phyloP scores from a whole-genome alignment of 169 alveolate genomes.

The Plasmodium fragile region DNA sequence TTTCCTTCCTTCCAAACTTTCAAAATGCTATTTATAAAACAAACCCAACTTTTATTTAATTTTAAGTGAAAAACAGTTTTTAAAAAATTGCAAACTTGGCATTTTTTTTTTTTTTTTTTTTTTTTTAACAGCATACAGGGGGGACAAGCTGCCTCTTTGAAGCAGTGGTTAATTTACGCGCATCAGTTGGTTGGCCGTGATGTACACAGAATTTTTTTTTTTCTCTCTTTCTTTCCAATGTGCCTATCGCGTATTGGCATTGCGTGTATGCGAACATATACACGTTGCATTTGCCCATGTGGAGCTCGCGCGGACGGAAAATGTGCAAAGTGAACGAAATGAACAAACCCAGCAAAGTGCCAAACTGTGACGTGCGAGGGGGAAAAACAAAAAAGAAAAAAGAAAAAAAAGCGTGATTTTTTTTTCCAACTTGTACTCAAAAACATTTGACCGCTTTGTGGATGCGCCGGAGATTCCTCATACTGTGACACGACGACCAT shows the following conservation, averaged over 20 bases:
- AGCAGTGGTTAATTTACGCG: neutral
- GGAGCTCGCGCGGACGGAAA: too few species aligned
- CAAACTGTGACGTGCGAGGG: neutral
- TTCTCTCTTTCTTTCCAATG: neutral
- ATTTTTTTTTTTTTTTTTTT: too few species aligned
- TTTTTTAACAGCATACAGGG: neutral
- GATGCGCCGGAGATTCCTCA: neutral
- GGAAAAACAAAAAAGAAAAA: neutral
- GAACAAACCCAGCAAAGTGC: neutral
- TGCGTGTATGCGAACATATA: neutral
- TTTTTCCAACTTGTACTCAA: neutral
- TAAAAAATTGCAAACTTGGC: neutral
- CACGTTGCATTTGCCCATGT: neutral
- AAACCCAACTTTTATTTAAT: neutral
- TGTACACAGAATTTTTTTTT: neutral
- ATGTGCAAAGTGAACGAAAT: neutral
- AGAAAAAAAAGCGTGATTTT: neutral
- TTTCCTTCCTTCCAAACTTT: neutral
- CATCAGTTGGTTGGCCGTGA: neutral
- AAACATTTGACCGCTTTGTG: neutral
- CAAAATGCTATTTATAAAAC: neutral
- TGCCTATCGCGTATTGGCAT: neutral
- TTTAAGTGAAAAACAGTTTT: neutral
- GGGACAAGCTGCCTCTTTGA: neutral
- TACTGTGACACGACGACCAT: neutral